These are phyloP conservation scores for Trichosanthes truncata DNA, from an alignment of 306 rosid genomes.

Conservation along the genomic window DNA sequence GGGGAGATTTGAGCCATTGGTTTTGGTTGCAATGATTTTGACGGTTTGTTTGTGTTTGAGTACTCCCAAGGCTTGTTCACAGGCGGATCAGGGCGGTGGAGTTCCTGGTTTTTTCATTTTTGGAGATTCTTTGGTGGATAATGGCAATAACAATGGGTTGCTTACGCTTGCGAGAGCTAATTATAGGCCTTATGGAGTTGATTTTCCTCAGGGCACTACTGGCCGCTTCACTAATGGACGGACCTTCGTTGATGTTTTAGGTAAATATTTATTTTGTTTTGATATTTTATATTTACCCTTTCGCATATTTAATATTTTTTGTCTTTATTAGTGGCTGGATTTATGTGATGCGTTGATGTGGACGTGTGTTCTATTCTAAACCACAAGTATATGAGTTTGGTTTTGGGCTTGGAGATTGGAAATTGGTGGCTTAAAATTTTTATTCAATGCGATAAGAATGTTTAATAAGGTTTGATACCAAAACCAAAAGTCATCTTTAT, in stretches of 20 bases:
- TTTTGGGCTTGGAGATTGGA: too few relatives aligned
- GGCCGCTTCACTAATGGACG: constrained; percentile 96
- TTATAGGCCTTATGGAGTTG: constrained; percentile 78
- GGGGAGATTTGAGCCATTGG: background rate
- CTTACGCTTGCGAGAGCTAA: constrained; percentile 78
- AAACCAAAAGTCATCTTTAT: too few relatives aligned
- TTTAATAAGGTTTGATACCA: too few relatives aligned
- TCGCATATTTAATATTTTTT: too few relatives aligned
- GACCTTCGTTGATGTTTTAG: constrained; percentile 78
- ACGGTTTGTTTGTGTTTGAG: constrained; percentile 25
- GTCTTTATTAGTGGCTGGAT: too few relatives aligned
- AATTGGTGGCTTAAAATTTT: too few relatives aligned
- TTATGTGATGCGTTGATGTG: too few relatives aligned
- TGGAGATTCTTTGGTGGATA: constrained; percentile 91
- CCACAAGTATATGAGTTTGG: too few relatives aligned
- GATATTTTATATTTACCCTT: too few relatives aligned
- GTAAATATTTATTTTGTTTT: constrained; percentile 15
- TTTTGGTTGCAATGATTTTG: constrained; percentile 9
- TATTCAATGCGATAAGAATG: too few relatives aligned
- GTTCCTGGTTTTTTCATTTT: constrained; percentile 89
- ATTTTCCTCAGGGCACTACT: constrained; percentile 70
- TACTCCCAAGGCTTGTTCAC: constrained; percentile 31
- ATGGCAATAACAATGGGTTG: constrained; percentile 70
- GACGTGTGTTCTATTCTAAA: too few relatives aligned
- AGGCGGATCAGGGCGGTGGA: constrained; percentile 25